phyloP scores from a whole-genome alignment of 306 rosid species.

The Vachellia collinsii region DNA sequence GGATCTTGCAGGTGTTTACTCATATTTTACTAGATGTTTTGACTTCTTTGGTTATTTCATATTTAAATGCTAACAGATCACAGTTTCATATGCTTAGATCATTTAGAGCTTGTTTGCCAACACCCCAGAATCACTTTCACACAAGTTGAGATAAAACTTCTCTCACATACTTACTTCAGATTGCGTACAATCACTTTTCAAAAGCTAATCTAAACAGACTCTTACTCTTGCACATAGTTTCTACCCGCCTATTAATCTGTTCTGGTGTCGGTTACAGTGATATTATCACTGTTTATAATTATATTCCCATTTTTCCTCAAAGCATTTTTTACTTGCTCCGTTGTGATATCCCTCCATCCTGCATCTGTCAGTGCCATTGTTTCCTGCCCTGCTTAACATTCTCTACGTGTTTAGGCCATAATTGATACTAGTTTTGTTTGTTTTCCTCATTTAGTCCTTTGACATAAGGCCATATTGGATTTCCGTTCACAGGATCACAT shows the following conservation, averaged over 20 bases:
- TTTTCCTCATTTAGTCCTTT: slow-evolving; percentile 8
- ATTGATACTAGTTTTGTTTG: slow-evolving; percentile 3
- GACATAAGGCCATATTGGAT: slow-evolving; percentile 21
- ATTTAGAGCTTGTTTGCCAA: too few species aligned
- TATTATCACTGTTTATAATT: neutral
- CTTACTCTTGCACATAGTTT: neutral
- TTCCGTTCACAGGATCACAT: slow-evolving; percentile 63
- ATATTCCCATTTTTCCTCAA: neutral
- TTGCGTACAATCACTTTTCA: too few species aligned
- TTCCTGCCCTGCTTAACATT: slow-evolving; percentile 27
- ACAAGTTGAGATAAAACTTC: too few species aligned
- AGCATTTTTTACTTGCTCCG: neutral
- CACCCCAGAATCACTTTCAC: too few species aligned
- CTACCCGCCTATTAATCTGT: neutral
- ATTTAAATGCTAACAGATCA: slow-evolving; percentile 25
- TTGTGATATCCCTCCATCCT: slow-evolving; percentile 12
- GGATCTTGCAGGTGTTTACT: slow-evolving; percentile 76
- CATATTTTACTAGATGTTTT: slow-evolving; percentile 34
- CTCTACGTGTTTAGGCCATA: slow-evolving; percentile 6
- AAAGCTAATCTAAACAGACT: too few species aligned
- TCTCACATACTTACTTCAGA: too few species aligned
- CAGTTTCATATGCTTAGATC: neutral
- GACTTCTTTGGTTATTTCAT: slow-evolving; percentile 1
- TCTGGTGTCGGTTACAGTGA: neutral
- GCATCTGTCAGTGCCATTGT: slow-evolving; percentile 18